Conservation (phyloP, 257 asterid species). For the Lavandula angustifolia region DNA sequence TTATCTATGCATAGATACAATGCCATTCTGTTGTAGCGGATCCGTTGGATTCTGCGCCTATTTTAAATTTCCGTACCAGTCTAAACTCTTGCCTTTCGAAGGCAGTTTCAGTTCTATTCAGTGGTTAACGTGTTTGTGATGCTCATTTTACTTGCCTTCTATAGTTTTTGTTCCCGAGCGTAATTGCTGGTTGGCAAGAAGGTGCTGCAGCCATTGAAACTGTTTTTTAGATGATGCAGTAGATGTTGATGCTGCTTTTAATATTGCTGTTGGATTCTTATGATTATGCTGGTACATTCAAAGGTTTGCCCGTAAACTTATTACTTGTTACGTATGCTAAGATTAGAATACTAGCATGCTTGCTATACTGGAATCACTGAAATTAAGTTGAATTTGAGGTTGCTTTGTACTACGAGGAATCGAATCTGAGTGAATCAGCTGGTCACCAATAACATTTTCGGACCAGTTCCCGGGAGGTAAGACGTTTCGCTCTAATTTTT, state of each 20-base stretch:
- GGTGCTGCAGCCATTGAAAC: conserved; percentile 19
- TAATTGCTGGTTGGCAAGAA: conserved; percentile 55
- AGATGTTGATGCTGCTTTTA: conserved; percentile 42
- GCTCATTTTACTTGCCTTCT: conserved; percentile 54
- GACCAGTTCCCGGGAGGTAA: conserved; percentile 16
- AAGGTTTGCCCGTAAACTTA: conserved; percentile 33
- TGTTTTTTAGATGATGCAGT: conserved; percentile 23
- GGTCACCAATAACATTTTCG: conserved; percentile 18
- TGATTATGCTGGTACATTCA: conserved; percentile 41
- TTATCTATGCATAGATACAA: conserved; percentile 48
- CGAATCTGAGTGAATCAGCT: too few relatives aligned
- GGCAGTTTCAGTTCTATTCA: conserved; percentile 16
- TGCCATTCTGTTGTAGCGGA: conserved; percentile 47
- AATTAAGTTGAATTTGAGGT: conserved; percentile 21
- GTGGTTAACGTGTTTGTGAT: conserved; percentile 5
- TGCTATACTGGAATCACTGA: conserved; percentile 21
- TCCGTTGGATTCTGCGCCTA: conserved; percentile 35
- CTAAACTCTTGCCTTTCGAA: conserved; percentile 19
- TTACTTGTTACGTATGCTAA: conserved; percentile 47
- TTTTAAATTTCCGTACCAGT: conserved; percentile 27
- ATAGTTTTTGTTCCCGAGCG: conserved; percentile 62
- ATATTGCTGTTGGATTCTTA: conserved; percentile 50
- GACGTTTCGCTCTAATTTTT: conserved; percentile 9
- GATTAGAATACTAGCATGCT: conserved; percentile 36
- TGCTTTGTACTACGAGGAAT: not conserved